A percentile compares a stretch with the other conserved stretches of the same genome.
Evolutionary conservation across 2,329 filamentous ascomycete genomes (phyloP).

Genomic region (Claviceps fusiformis): DNA sequence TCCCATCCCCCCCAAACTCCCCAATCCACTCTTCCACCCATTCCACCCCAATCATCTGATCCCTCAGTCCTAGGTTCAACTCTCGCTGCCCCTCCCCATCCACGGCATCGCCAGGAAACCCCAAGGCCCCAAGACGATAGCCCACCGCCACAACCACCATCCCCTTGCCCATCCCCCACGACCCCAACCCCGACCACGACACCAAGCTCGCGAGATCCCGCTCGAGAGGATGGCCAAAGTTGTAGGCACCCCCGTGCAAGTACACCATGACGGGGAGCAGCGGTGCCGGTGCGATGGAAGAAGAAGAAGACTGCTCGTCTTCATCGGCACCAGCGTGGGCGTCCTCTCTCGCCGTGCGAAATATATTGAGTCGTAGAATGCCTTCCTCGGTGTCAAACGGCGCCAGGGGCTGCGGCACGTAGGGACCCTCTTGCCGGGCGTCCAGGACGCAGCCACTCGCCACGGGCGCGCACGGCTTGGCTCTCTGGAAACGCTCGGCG

Average conservation of each 20-base stretch:
- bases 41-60: slow-evolving; percentile 43
- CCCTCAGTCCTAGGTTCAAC: slow-evolving; percentile 51
- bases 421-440: slow-evolving; percentile 22
- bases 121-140: slow-evolving; percentile 53
- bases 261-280: slow-evolving; percentile 38
- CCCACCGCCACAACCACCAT: slow-evolving; percentile 47
- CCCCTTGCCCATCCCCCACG: slow-evolving; percentile 8
- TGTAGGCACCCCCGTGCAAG: slow-evolving; percentile 51
- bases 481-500: slow-evolving; percentile 17
- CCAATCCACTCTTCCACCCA: slow-evolving; percentile 50
- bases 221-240: slow-evolving; percentile 37
- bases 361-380: slow-evolving; percentile 40
- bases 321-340: no score
- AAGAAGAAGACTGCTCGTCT: neutral
- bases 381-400: slow-evolving; percentile 29
- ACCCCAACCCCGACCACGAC: slow-evolving; percentile 30
- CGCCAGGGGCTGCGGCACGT: slow-evolving; percentile 11
- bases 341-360: slow-evolving; percentile 19
- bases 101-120: slow-evolving; percentile 43
- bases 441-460: slow-evolving; percentile 11
- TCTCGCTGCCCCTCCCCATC: slow-evolving; percentile 26
- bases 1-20: slow-evolving; percentile 40
- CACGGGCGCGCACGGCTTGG: neutral
- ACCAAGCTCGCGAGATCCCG: slow-evolving; percentile 50
- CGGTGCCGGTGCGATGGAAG: no score